Conservation (phyloP, 108 stramenopile species). For the Fistulifera solaris region DNA sequence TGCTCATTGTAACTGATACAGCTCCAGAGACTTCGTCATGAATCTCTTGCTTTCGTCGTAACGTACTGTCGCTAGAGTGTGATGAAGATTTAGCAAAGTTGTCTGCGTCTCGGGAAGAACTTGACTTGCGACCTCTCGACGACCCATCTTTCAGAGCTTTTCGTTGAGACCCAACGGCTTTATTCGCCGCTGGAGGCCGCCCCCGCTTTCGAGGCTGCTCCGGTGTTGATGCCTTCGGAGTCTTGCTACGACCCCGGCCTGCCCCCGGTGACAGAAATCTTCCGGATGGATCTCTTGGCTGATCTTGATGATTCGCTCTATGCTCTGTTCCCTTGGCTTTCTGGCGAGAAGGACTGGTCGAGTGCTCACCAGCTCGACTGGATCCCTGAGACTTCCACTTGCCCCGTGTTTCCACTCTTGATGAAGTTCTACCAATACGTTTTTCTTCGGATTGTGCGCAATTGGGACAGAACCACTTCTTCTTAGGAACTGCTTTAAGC, state of each 20-base stretch:
- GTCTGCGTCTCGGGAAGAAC: neutral
- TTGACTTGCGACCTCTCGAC: neutral
- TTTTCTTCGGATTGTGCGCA: slow-evolving; percentile 16
- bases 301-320: neutral
- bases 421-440: neutral
- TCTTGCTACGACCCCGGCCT: neutral
- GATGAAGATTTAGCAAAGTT: neutral
- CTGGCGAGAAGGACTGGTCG: neutral
- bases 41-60: neutral
- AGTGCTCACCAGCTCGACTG: neutral
- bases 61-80: no score
- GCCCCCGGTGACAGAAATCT: neutral
- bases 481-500: slow-evolving; percentile 24
- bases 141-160: neutral
- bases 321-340: neutral
- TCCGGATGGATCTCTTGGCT: neutral
- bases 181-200: slow-evolving; percentile 8
- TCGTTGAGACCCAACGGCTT: slow-evolving; percentile 1
- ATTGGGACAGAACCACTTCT: slow-evolving; percentile 44
- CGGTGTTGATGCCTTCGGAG: neutral
- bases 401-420: neutral
- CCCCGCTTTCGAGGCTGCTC: slow-evolving; percentile 2
- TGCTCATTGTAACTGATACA: slow-evolving; percentile 31
- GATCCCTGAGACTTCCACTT: no score
- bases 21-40: neutral